These are phyloP conservation scores for Rosellinia necatrix DNA, from an alignment of 2,329 filamentous ascomycete genomes.

Conservation along the genomic window DNA sequence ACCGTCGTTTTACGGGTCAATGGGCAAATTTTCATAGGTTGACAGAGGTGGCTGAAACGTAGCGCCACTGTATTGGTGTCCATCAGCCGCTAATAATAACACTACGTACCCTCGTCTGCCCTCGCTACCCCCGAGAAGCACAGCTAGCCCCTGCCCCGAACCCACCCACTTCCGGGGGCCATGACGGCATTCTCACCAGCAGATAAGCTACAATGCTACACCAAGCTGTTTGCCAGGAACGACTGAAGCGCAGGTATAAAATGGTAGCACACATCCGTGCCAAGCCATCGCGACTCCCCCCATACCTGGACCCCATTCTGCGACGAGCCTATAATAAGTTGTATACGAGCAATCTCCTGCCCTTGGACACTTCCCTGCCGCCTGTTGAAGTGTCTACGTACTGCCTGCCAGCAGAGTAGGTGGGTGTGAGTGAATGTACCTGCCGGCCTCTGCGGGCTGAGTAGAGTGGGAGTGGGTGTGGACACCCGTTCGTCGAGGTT, in stretches of 20 bases:
- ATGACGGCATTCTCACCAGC: conserved; percentile 13
- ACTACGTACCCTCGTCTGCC: too few relatives aligned
- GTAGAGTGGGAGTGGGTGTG: too few relatives aligned
- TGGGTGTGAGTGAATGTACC: not conserved
- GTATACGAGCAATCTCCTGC: too few relatives aligned
- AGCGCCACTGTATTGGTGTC: conserved; percentile 15
- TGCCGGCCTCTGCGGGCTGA: too few relatives aligned
- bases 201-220: too few relatives aligned
- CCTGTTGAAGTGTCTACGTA: too few relatives aligned
- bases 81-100: conserved; percentile 10
- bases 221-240: not conserved
- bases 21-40: conserved; percentile 3
- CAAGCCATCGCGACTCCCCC: conserved; percentile 20
- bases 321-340: too few relatives aligned
- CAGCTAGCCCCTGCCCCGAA: not conserved
- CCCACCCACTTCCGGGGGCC: conserved; percentile 5
- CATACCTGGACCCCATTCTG: not conserved
- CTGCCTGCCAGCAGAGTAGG: not conserved
- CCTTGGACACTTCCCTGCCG: too few relatives aligned
- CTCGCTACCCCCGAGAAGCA: not conserved
- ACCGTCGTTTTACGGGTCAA: conserved; percentile 1
- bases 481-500: too few relatives aligned
- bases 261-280: conserved; percentile 8
- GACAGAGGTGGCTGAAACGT: conserved; percentile 23
- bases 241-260: conserved; percentile 8